These are phyloP conservation scores for Talaromyces sp. DNA, from an alignment of 2,329 filamentous ascomycete species.

Conservation along the genomic window DNA sequence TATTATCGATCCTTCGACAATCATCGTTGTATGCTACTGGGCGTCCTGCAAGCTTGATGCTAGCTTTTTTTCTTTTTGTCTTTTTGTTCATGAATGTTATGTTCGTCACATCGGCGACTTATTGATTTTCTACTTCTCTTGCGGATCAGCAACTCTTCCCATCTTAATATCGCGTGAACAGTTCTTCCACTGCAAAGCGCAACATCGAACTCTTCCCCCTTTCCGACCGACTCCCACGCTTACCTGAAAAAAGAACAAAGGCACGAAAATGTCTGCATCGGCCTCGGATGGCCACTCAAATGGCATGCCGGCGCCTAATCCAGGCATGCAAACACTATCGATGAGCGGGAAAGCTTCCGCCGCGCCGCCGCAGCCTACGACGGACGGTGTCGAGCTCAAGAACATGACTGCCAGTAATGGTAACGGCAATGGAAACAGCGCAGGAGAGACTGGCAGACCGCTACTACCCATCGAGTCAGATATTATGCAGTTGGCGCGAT, in stretches of 20 bases:
- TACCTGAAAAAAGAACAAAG: neutral
- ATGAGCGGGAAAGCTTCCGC: constrained; percentile 29
- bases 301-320: constrained; percentile 22
- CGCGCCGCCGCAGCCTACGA: constrained; percentile 32
- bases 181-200: neutral
- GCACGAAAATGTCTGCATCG: constrained; percentile 2
- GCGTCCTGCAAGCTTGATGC: neutral
- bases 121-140: neutral
- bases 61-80: neutral
- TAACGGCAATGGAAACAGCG: constrained; percentile 20
- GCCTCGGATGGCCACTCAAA: constrained; percentile 6
- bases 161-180: neutral
- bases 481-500: constrained; percentile 89
- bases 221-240: neutral
- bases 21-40: neutral
- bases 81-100: neutral
- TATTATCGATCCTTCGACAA: neutral
- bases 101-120: neutral
- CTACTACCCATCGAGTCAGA: constrained; percentile 60
- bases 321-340: constrained; percentile 10
- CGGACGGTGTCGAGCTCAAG: constrained; percentile 39
- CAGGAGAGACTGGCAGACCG: constrained; percentile 24
- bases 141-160: neutral
- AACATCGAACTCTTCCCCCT: neutral
- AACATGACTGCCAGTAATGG: constrained; percentile 27